These are phyloP conservation scores for Amanita pseudoporphyria DNA, from an alignment of 768 basidiomycete species.

Conservation along the genomic window DNA sequence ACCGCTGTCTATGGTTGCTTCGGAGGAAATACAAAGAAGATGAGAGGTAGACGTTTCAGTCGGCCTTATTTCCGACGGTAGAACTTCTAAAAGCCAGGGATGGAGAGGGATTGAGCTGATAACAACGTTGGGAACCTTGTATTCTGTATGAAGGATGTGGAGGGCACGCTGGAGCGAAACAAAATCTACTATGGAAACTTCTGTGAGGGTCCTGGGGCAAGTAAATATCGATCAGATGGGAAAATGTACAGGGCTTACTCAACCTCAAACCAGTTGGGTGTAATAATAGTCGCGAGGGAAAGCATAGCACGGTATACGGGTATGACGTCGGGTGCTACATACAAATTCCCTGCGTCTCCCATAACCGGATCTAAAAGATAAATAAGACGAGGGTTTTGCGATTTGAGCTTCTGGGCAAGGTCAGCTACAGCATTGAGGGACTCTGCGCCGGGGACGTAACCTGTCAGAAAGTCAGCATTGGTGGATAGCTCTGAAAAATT, in stretches of 20 bases:
- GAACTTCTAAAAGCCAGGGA: constrained; percentile 44
- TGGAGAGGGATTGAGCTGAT: constrained; percentile 81
- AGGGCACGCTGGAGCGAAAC: constrained; percentile 61
- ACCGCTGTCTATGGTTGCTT: constrained; percentile 20
- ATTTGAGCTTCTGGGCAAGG: constrained; percentile 51
- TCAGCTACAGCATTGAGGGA: constrained; percentile 58
- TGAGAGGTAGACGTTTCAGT: constrained; percentile 26
- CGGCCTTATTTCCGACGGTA: constrained; percentile 40
- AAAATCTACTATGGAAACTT: constrained; percentile 55
- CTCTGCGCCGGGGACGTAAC: constrained; percentile 84
- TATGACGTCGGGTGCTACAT: constrained; percentile 81
- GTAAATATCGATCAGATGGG: constrained; percentile 12
- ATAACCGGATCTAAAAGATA: constrained; percentile 96
- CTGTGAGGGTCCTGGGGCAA: constrained; percentile 59
- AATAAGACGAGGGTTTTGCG: constrained; percentile 47
- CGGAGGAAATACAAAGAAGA: constrained; percentile 79
- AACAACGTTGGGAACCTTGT: constrained; percentile 77
- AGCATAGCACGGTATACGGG: constrained; percentile 79
- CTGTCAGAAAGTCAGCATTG: constrained; percentile 23
- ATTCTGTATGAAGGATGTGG: constrained; percentile 61
- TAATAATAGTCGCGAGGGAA: constrained; percentile 83
- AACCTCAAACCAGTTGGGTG: constrained; percentile 97
- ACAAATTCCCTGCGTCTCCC: constrained; percentile 84
- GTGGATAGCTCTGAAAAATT: neutral
- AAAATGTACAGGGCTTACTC: constrained; percentile 47